phyloP scores from a whole-genome alignment of 805 yeast species.

The Candida sanyiensis region DNA sequence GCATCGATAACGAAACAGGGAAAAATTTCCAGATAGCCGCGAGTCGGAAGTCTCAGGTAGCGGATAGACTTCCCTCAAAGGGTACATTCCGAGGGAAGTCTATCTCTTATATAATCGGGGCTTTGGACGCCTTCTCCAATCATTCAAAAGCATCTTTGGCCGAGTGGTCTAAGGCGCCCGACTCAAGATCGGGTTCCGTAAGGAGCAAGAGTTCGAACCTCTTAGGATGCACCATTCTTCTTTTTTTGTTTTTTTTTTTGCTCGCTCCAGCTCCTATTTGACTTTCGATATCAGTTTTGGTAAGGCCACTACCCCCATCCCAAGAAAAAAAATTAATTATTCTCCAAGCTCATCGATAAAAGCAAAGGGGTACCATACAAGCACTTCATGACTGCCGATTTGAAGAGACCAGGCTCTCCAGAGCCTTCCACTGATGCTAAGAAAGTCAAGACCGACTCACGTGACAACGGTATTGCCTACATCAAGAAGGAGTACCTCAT shows the following conservation, averaged over 20 bases:
- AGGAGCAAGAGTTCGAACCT: conserved; percentile 14
- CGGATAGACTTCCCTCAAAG: neutral
- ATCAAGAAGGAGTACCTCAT: conserved; percentile 68
- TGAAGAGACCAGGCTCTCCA: conserved; percentile 22
- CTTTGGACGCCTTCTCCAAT: neutral
- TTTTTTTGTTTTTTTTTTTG: neutral
- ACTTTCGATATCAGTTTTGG: neutral
- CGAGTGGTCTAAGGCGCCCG: conserved; percentile 16
- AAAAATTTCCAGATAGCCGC: conserved; percentile 3
- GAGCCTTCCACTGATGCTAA: neutral
- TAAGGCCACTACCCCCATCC: neutral
- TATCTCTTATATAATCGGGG: too few species aligned
- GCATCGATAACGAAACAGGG: conserved; percentile 2
- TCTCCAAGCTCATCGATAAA: conserved; percentile 5
- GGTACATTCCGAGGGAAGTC: neutral
- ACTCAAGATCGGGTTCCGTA: conserved; percentile 14
- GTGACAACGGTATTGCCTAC: conserved; percentile 57
- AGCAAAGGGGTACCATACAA: neutral
- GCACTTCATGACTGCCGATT: conserved; percentile 5
- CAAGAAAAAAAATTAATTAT: neutral
- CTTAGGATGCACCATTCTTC: conserved; percentile 12
- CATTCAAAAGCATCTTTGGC: conserved; percentile 9
- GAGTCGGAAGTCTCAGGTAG: too few species aligned
- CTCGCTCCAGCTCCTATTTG: too few species aligned
- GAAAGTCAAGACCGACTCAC: conserved; percentile 13